Evolutionary conservation across 2,329 filamentous ascomycete genomes (phyloP).

Genomic region (Botrytis aclada): DNA sequence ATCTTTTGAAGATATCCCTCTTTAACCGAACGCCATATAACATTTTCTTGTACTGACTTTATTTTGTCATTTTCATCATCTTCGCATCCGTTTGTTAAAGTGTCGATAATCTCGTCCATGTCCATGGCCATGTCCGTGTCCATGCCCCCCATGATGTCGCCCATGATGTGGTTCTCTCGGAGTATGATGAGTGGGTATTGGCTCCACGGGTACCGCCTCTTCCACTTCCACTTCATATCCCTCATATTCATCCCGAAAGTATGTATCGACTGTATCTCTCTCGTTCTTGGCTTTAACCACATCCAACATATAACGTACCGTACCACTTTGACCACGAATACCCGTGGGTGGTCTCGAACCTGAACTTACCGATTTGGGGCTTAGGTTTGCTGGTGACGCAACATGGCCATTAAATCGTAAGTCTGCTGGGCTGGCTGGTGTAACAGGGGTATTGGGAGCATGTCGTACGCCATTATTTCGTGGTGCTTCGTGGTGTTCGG

Average conservation of each 20-base stretch:
- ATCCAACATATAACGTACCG: constrained; percentile 87
- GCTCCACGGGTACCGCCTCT: constrained; percentile 42
- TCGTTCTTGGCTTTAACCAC: constrained; percentile 71
- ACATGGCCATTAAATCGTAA: constrained; percentile 34
- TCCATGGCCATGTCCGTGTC: constrained; percentile 13
- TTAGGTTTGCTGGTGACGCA: constrained; percentile 35
- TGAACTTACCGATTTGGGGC: constrained; percentile 35
- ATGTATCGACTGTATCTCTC: constrained; percentile 61
- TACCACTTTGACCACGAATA: constrained; percentile 57
- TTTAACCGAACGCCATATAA: constrained; percentile 3
- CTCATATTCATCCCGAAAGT: constrained; percentile 71
- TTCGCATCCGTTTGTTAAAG: constrained; percentile 24
- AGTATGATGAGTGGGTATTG: constrained; percentile 19
- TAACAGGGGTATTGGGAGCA: constrained; percentile 38
- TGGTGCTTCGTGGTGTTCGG: constrained; percentile 50
- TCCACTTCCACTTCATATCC: constrained; percentile 78
- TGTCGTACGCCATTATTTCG: constrained; percentile 37
- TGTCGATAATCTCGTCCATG: constrained; percentile 22
- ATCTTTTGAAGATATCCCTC: background rate
- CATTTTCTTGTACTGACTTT: background rate
- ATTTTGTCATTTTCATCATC: constrained; percentile 1
- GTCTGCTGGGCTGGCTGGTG: constrained; percentile 38
- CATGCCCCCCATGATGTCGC: constrained; percentile 21
- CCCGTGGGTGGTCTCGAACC: constrained; percentile 28
- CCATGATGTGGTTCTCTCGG: constrained; percentile 24